phyloP scores from a whole-genome alignment of 441 rosid genomes.

The Sinapis alba region DNA sequence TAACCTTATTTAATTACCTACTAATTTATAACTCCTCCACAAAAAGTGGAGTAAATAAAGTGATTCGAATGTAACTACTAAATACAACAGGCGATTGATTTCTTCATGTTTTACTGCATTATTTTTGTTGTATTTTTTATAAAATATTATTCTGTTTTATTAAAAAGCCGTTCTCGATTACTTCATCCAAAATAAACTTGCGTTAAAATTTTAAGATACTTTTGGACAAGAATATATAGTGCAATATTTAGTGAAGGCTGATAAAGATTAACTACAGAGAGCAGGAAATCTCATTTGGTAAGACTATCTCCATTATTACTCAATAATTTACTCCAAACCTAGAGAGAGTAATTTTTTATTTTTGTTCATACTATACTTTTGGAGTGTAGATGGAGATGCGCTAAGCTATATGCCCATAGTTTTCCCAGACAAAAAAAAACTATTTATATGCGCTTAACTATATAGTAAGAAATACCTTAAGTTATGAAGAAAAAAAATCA shows the following conservation, averaged over 20 bases:
- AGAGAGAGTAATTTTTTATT: too few species aligned
- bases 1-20: background rate
- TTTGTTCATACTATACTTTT: too few species aligned
- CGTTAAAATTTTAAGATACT: background rate
- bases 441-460: background rate
- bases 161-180: background rate
- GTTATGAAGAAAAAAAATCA: background rate
- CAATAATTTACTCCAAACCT: too few species aligned
- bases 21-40: background rate
- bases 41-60: background rate
- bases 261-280: background rate
- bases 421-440: background rate
- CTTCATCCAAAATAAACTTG: background rate
- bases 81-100: background rate
- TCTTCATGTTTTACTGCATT: background rate
- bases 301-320: too few species aligned
- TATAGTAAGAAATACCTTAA: background rate
- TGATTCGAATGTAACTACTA: background rate
- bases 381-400: too few species aligned
- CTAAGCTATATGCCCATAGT: background rate
- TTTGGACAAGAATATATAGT: background rate
- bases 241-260: background rate
- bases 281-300: constrained; percentile 1
- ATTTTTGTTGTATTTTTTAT: background rate
- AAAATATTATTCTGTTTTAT: background rate